Conservation (phyloP, 495 filamentous ascomycete species). For the Trichoderma asperelloides region DNA sequence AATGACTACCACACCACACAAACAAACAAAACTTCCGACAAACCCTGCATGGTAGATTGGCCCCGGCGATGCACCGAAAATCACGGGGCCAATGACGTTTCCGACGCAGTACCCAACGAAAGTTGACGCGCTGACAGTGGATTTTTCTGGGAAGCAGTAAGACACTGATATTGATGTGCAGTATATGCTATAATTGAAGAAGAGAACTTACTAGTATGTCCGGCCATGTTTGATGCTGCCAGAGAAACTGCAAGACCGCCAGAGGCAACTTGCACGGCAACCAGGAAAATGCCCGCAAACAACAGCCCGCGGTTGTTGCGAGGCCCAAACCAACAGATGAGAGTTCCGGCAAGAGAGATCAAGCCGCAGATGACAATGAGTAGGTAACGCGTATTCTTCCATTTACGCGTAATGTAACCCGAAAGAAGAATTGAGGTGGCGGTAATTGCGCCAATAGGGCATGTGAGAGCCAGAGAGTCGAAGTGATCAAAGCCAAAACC, state of each 20-base stretch:
- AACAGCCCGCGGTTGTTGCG: slow-evolving; percentile 28
- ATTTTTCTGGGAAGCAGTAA: slow-evolving; percentile 29
- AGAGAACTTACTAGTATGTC: slow-evolving; percentile 34
- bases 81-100: slow-evolving; percentile 30
- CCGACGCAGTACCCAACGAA: slow-evolving; percentile 14
- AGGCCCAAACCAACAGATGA: slow-evolving; percentile 31
- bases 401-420: slow-evolving; percentile 26
- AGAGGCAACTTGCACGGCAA: slow-evolving; percentile 34
- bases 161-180: slow-evolving; percentile 25
- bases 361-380: slow-evolving; percentile 7
- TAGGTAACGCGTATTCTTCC: slow-evolving; percentile 11
- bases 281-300: slow-evolving; percentile 34
- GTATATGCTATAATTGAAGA: slow-evolving; percentile 27
- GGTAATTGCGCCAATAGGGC: slow-evolving; percentile 31
- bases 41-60: slow-evolving; percentile 11
- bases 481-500: slow-evolving; percentile 37
- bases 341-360: slow-evolving; percentile 21
- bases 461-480: slow-evolving; percentile 35
- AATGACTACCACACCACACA: slow-evolving; percentile 32
- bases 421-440: slow-evolving; percentile 26
- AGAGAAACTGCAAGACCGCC: neutral
- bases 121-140: slow-evolving; percentile 10
- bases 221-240: slow-evolving; percentile 29
- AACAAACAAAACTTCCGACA: slow-evolving; percentile 26
- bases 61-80: slow-evolving; percentile 18